Evolutionary conservation across 1,139 yeast species (phyloP).

Genomic region (Tardiomyces blankii): DNA sequence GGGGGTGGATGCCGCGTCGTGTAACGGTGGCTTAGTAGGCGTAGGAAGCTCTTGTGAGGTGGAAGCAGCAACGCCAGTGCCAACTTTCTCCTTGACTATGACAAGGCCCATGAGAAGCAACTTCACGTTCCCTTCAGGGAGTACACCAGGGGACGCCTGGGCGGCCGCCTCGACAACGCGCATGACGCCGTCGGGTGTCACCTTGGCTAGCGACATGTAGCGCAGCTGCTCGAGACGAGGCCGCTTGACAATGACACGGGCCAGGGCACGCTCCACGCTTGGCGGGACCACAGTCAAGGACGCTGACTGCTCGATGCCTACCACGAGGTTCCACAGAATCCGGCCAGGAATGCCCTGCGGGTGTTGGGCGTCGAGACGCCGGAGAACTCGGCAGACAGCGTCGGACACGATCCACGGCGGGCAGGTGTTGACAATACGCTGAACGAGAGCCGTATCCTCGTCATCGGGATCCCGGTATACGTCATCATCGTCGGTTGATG

Average conservation of each 20-base stretch:
- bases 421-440: constrained; percentile 5
- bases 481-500: constrained; percentile 5
- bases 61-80: not conserved
- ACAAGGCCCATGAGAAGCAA: constrained; percentile 14
- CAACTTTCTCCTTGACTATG: constrained; percentile 10
- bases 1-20: too few species aligned
- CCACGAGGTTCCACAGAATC: constrained; percentile 15
- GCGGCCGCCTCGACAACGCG: constrained; percentile 3
- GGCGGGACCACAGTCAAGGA: constrained; percentile 1
- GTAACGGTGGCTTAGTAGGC: too few species aligned
- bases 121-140: constrained; percentile 11
- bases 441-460: constrained; percentile 8
- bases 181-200: constrained; percentile 5
- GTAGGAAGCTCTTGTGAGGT: too few species aligned
- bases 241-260: constrained; percentile 6
- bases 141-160: not conserved
- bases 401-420: constrained; percentile 1
- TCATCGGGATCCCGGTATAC: constrained; percentile 4
- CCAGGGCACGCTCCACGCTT: constrained; percentile 3
- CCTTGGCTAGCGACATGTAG: constrained; percentile 13
- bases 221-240: constrained; percentile 16
- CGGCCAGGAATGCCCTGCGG: constrained; percentile 5
- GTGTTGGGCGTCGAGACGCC: constrained; percentile 1
- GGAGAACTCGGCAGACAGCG: constrained; percentile 5
- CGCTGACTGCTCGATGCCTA: constrained; percentile 8